Evolutionary conservation across 495 filamentous ascomycete species (phyloP), one percentile per base, ranked within the genome.

Genomic region (Xylaria acuta): DNA sequence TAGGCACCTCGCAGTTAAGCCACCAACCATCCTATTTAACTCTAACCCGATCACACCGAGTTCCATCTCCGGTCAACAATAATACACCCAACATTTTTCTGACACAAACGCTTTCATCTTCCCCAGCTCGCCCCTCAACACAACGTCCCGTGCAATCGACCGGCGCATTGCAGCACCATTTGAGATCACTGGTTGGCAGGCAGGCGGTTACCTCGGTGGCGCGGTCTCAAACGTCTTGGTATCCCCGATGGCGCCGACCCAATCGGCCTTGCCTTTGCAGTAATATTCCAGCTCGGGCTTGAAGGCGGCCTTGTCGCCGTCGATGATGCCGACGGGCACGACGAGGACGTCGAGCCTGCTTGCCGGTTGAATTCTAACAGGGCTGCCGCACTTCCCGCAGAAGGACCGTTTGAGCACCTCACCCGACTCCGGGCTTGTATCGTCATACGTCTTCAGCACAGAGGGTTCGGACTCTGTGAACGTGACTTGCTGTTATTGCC

Each of bases 371-470:
- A 14, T 30, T 22, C 43, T 69, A 3, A 75, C 25, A 16, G 53
- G 41, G 20, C 70, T 70, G 62, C 74, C 74, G 67, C 74, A 75
- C 11, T 47, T 62, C 9, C 70, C 58, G 36, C 74, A 75, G 62
- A 75, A 75, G 14, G 66, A 70, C 66, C 70, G 65, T 9, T 60
- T 20, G 3, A 75, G 34, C 2, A 56, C n/a, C 1, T 18, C n/a
- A 2, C 72, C 72, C 25, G 72, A 74, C 16, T 74, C 67, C 20
- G 72, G 62, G 30, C 18, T 71, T 7, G 14, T 43, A 16, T 74
- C 72, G 1, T 41, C 34, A 43, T 72, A 74, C 53, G 47, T 67
- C 41, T 66, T 65, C 43, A 74, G 22, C 22, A 67, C 2, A 27
- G 59, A 47, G 5, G 72, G 68, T 11, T 65, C 49, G 1, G 72